Base-by-base conservation (phyloP, 179 eudicot species). In the Patellifolia procumbens region DNA sequence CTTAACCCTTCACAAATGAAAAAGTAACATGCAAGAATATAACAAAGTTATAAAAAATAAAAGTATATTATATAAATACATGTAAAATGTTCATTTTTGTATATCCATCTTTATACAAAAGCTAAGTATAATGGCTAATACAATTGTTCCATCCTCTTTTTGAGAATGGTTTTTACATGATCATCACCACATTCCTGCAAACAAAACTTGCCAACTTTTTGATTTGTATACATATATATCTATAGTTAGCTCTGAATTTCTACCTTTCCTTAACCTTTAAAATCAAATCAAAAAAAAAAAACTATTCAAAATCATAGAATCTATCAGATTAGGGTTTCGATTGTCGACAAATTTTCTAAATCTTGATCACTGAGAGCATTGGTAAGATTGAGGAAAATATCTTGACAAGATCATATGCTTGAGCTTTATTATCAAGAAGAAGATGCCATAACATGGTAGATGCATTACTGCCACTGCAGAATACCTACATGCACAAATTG, bases 381-480 rank as follows among this genome's bases (percentile, higher is more conserved):
- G 93, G 64, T 85, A 89, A 56, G 94, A 82, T 20, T 61, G 73
- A 26, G 97, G 97, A 65, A 90, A 92, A 82, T 80, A 87, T 83
- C 73, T 90, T 45, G 86, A 77, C 71, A 89, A 76, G 37, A 88
- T 74, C 32, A 24, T 43, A 83, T 86, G 92, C 82, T 94, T 94
- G 80, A 86, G 62, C 85, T 92, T 94, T 80, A 91, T 89, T 39
- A 92, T 78, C 64, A 92, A 59, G 43, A 84, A 81, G 79, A 89
- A 94, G 74, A 92, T 55, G 37, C 97, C 97, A 67, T 85, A 94
- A 81, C 96, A 94, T 37, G 96, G 93, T 68, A 92, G 71, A 58
- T 94, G 98, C 97, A 94, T 86, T 83, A 92, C n/a, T 49, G 90
- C 97, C 80, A 92, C 90, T 1, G 84, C 56, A 1, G 88, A 86